Evolutionary conservation across 2,329 filamentous ascomycete genomes (phyloP), one percentile per base, ranked within the genome.

Genomic region (Aureobasidium sp.): DNA sequence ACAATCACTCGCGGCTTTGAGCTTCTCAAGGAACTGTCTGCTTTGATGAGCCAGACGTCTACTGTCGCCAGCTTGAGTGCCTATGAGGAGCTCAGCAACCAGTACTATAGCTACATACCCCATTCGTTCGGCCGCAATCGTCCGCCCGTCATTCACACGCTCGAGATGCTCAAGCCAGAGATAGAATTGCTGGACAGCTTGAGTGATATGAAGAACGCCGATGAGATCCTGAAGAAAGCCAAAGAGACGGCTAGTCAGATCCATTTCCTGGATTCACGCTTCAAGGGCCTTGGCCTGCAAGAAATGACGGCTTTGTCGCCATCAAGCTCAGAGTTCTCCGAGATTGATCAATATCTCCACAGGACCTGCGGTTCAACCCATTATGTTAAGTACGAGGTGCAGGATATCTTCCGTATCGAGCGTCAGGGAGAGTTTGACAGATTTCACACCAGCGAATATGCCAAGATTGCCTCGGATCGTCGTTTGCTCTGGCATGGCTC

Each of bases 401-500:
- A 85, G 55, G 76, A 88, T 42, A 90, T 95, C 59, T 95, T 94
- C 77, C 83, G 88, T 34, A 86, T 95, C 58, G 82, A 90, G 64
- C 83, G 90, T 1, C 65, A 79, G 14, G 86, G 86, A 37, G 90
- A 95, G 68, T 69, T 74, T 6, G 77, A 82, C 1, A 83, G 86
- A 1, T 90, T 91, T 62, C 68, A 81, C 4, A 69, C 77, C 37
- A 81, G 78, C 38, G 50, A 66, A 6, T 83, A 75, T 56, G 68
- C 78, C 19, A 75, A 72, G 2, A 16, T 27, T 22, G 71, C 76
- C n/a, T 79, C 78, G 42, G 80, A 93, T 64, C 80, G 85, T 21
- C 81, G 87, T 16, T 80, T 95, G 1, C 76, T 95, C 2, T 95
- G 90, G 90, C 90, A 95, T 65, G 89, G 90, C 14, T 90, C 86